Conservation (phyloP, 2,329 filamentous ascomycete genomes). For the Gnomoniopsis sp. region DNA sequence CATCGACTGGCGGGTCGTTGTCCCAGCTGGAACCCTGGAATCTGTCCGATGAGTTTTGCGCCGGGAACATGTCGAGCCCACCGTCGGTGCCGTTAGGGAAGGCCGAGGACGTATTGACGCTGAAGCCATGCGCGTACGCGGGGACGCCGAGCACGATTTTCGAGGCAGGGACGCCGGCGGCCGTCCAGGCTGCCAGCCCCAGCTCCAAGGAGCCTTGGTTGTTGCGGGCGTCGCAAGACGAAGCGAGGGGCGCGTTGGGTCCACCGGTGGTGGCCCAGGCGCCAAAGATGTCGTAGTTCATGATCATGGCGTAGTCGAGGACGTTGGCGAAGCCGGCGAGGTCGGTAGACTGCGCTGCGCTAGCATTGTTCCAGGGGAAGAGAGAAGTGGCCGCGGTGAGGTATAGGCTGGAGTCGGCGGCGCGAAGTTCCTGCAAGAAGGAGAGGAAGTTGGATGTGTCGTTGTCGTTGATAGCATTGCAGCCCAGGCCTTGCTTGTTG, state of each 20-base stretch:
- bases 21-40: conserved; percentile 22
- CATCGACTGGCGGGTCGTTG: conserved; percentile 16
- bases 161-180: conserved; percentile 17
- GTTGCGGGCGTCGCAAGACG: conserved; percentile 20
- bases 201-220: conserved; percentile 15
- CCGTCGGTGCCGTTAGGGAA: conserved; percentile 3
- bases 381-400: conserved; percentile 19
- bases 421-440: conserved; percentile 19
- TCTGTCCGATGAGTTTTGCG: conserved; percentile 19
- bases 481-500: conserved; percentile 45
- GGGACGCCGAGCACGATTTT: conserved; percentile 18
- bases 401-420: neutral
- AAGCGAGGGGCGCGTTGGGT: conserved; percentile 17
- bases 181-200: conserved; percentile 16
- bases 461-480: conserved; percentile 15
- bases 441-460: conserved; percentile 19
- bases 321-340: conserved; percentile 16
- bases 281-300: conserved; percentile 22
- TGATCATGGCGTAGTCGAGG: conserved; percentile 22
- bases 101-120: conserved; percentile 13
- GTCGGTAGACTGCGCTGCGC: conserved; percentile 8
- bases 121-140: conserved; percentile 20
- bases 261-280: conserved; percentile 19
- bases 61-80: conserved; percentile 16
- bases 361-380: conserved; percentile 19